These are phyloP conservation scores for Limnanthes douglasii DNA, from an alignment of 345 rosid species.

Conservation along the genomic window DNA sequence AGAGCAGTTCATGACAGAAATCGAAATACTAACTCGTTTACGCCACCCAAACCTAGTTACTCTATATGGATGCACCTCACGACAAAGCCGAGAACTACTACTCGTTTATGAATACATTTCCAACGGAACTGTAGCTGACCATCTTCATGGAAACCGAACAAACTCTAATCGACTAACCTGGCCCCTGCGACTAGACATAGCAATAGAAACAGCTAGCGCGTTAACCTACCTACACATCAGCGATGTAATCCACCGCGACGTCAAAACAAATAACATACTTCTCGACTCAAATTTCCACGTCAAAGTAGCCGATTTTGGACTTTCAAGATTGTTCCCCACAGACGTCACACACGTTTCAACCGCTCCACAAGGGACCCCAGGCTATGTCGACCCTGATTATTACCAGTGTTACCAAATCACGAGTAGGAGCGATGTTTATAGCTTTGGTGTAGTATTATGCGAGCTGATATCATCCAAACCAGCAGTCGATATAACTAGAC, in stretches of 20 bases:
- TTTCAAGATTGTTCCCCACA: slow-evolving; percentile 61
- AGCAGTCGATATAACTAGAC: slow-evolving; percentile 64
- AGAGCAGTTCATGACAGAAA: slow-evolving; percentile 73
- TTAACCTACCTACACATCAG: slow-evolving; percentile 41
- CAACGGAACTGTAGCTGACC: slow-evolving; percentile 88
- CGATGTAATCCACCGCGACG: slow-evolving; percentile 77
- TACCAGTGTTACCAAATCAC: slow-evolving; percentile 69
- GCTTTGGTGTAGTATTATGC: slow-evolving; percentile 74
- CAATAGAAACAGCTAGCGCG: slow-evolving; percentile 74
- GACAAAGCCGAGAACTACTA: slow-evolving; percentile 64
- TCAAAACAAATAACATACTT: slow-evolving; percentile 81
- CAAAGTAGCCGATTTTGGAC: slow-evolving; percentile 91
- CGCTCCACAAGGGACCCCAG: slow-evolving; percentile 93
- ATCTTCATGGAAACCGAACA: slow-evolving; percentile 47
- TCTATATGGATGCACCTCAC: slow-evolving; percentile 65
- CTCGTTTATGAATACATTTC: slow-evolving; percentile 77
- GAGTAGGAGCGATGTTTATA: slow-evolving; percentile 78
- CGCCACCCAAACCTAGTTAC: slow-evolving; percentile 60
- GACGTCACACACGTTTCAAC: slow-evolving; percentile 82
- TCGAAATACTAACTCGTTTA: slow-evolving; percentile 48
- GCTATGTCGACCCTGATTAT: slow-evolving; percentile 85
- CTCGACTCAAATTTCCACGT: slow-evolving; percentile 39
- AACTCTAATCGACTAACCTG: slow-evolving; percentile 40
- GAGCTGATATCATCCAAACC: slow-evolving; percentile 53
- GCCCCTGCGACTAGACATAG: slow-evolving; percentile 54